Conservation (phyloP, 1,139 yeast species). For the Pichia sp. region DNA sequence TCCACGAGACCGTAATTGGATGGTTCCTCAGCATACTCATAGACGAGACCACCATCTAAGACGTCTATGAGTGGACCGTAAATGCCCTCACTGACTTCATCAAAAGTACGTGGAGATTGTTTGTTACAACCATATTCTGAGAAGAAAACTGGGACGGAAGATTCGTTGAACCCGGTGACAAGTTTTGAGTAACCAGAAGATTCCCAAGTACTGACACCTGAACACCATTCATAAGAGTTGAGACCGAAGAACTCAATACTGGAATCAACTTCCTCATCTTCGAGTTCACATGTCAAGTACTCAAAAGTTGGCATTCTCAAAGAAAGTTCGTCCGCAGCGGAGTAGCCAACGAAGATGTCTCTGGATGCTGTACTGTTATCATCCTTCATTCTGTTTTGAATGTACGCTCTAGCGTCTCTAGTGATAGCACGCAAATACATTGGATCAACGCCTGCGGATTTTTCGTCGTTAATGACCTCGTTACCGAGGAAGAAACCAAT, state of each 20-base stretch:
- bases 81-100: slow-evolving; percentile 59
- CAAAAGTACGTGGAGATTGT: slow-evolving; percentile 57
- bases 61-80: slow-evolving; percentile 40
- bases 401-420: slow-evolving; percentile 84
- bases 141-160: slow-evolving; percentile 74
- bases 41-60: slow-evolving; percentile 73
- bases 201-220: slow-evolving; percentile 55
- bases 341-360: slow-evolving; percentile 83
- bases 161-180: slow-evolving; percentile 52
- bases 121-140: slow-evolving; percentile 79
- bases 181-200: slow-evolving; percentile 64
- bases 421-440: slow-evolving; percentile 81
- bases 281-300: slow-evolving; percentile 66
- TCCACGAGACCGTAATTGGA: slow-evolving; percentile 61
- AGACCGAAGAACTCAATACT: slow-evolving; percentile 84
- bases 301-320: slow-evolving; percentile 72
- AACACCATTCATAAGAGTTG: slow-evolving; percentile 92
- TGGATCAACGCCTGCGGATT: slow-evolving; percentile 58
- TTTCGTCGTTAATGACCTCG: slow-evolving; percentile 79
- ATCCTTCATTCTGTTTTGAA: slow-evolving; percentile 27
- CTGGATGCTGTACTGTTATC: slow-evolving; percentile 50
- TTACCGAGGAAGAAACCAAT: slow-evolving; percentile 93
- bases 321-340: slow-evolving; percentile 78
- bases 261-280: slow-evolving; percentile 48
- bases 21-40: slow-evolving; percentile 65